These are phyloP conservation scores for Lentinus tigrinus DNA, from an alignment of 768 basidiomycete species.

Conservation along the genomic window DNA sequence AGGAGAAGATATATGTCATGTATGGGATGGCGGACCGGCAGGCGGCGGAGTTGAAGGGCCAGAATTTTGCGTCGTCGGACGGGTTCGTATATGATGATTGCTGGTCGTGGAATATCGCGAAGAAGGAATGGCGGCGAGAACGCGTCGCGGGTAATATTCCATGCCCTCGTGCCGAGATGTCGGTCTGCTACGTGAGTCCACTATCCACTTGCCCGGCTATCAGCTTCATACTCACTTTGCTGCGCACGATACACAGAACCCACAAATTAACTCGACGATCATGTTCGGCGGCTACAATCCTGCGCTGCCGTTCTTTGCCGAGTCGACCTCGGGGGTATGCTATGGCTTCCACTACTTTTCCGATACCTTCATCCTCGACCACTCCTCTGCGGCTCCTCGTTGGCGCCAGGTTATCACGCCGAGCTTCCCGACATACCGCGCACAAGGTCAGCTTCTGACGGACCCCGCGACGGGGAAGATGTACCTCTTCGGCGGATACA, in stretches of 20 bases:
- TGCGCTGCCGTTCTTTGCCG: conserved; percentile 15
- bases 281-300: conserved; percentile 42
- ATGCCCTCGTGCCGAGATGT: conserved; percentile 34
- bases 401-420: conserved; percentile 41
- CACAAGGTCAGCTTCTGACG: conserved; percentile 31
- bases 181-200: conserved; percentile 31
- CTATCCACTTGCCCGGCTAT: background rate
- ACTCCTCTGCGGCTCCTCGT: conserved; percentile 11
- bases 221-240: background rate
- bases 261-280: conserved; percentile 34
- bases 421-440: conserved; percentile 44
- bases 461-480: conserved; percentile 37
- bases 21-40: conserved; percentile 37
- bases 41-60: conserved; percentile 24
- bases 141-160: conserved; percentile 34
- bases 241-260: conserved; percentile 28
- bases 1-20: conserved; percentile 33
- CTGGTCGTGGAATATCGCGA: conserved; percentile 37
- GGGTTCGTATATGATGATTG: conserved; percentile 33
- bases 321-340: background rate
- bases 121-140: conserved; percentile 33
- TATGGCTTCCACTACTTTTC: conserved; percentile 40
- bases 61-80: conserved; percentile 24
- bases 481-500: conserved; percentile 41
- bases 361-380: conserved; percentile 38